Conservation (phyloP, 208 protist species). For the Lotmaria passim region DNA sequence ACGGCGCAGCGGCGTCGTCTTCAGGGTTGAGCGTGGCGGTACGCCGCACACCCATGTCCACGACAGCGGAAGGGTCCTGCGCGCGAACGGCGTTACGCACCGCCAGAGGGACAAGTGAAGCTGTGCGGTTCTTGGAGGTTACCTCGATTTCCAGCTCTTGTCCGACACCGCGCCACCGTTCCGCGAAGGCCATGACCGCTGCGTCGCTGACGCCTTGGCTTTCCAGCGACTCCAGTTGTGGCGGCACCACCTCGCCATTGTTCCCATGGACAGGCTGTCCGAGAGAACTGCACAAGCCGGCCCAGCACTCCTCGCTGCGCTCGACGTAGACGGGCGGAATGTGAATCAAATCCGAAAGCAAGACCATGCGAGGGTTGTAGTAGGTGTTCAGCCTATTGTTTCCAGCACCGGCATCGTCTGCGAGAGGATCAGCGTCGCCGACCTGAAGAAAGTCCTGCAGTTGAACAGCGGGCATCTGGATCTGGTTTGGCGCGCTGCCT, state of each 20-base stretch:
- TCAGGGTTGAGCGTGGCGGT: not conserved
- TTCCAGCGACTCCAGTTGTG: slow-evolving; percentile 19
- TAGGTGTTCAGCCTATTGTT: slow-evolving; percentile 18
- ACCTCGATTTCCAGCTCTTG: slow-evolving; percentile 19
- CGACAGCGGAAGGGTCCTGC: slow-evolving; percentile 39
- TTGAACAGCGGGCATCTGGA: slow-evolving; percentile 8
- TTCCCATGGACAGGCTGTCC: slow-evolving; percentile 8
- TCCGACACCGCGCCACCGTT: slow-evolving; percentile 28
- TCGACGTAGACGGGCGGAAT: slow-evolving; percentile 32
- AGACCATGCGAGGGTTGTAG: slow-evolving; percentile 43
- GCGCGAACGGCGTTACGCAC: slow-evolving; percentile 40
- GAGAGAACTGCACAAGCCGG: slow-evolving; percentile 28
- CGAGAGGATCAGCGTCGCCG: slow-evolving; percentile 30
- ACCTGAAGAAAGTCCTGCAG: slow-evolving; percentile 39
- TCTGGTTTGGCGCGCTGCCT: not conserved
- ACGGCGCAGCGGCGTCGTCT: slow-evolving; percentile 1
- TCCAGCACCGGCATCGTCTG: slow-evolving; percentile 12
- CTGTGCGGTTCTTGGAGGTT: slow-evolving; percentile 16
- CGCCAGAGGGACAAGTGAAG: slow-evolving; percentile 32
- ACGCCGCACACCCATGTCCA: slow-evolving; percentile 2
- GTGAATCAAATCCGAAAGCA: slow-evolving; percentile 38
- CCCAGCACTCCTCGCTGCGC: slow-evolving; percentile 46
- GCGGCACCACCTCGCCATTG: slow-evolving; percentile 19
- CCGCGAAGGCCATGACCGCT: slow-evolving; percentile 27
- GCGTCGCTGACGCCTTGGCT: not conserved